Base-by-base conservation (phyloP, 2,329 filamentous ascomycete species). In the Xylariomycetidae sp. region DNA sequence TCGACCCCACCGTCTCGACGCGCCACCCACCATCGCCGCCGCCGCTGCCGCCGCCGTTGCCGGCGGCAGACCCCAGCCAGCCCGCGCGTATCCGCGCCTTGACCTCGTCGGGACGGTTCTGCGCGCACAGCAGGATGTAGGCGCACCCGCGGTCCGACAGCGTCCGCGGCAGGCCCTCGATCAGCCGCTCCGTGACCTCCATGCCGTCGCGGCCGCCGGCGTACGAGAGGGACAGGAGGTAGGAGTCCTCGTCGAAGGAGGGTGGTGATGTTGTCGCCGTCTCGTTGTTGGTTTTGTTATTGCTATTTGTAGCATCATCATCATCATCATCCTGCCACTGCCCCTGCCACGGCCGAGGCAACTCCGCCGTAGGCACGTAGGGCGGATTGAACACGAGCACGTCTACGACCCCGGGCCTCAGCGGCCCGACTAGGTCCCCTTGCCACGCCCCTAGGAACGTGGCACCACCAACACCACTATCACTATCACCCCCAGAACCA, bases 371-470 rank as follows among this genome's bases (percentile, higher is more conserved):
- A 2, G 92, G 92, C 11, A 98, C 92, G 57, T 98, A 98, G 1
- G 92, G 92, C 33, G 92, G 92, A 56, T 98, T 98, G 71, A 97
- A 98, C 17, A 98, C 74, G 42, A 98, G 71, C 9, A 98, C 73
- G 55, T 98, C 92, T 5, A 94, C 73, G 25, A 63, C 61, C 3
- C 70, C 66, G 0, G 64, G 54, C 6, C 73, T 70, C 25, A 94
- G 63, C 1, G 81, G 66, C 3, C 72, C 60, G 4, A 73, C 70
- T 1, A 98, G 70, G 54, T 97, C 87, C 2, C 77, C 82, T 38
- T 79, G 79, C 16, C 82, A 56, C 13, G 82, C 74, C 25, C 79
- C 82, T 6, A 92, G 61, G 48, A 83, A 86, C 7, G 63, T 49
- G 3, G 66, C 72, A 8, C 8, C 8, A 8, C 20, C 8, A n/a